These are phyloP conservation scores for Eucalyptus erythrocorys DNA, from an alignment of 345 rosid genomes.

Conservation along the genomic window DNA sequence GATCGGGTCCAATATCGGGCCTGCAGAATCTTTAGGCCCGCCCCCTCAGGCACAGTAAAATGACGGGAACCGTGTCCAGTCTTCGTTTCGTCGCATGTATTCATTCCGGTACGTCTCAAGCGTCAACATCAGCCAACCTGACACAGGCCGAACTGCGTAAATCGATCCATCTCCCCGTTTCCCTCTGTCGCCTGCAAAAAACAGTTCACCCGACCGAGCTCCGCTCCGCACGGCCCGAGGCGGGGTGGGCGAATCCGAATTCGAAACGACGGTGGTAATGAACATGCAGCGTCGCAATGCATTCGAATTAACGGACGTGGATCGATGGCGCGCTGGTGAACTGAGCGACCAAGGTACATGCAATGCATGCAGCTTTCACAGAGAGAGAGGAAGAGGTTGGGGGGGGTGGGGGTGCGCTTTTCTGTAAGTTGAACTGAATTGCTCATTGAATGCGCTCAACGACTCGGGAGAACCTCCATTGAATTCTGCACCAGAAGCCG, in stretches of 20 bases:
- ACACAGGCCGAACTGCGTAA: not conserved
- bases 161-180: not conserved
- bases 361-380: not conserved
- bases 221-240: not conserved
- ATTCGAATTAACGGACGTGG: not conserved
- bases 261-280: not conserved
- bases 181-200: not conserved
- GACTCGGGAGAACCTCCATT: conserved; percentile 34
- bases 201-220: not conserved
- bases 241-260: not conserved
- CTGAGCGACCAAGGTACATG: not conserved
- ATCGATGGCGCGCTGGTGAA: not conserved
- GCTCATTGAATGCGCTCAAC: conserved; percentile 59
- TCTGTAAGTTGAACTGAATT: conserved; percentile 13
- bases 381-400: not conserved
- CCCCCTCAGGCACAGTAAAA: not conserved
- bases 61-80: not conserved
- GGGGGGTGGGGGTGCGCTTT: not conserved
- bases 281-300: not conserved
- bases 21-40: not conserved
- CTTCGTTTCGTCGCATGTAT: not conserved
- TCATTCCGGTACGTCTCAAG: not conserved
- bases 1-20: not conserved
- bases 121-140: not conserved
- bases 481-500: conserved; percentile 30